Evolutionary conservation across 2,329 filamentous ascomycete genomes (phyloP).

Genomic region (Metarhizium album): DNA sequence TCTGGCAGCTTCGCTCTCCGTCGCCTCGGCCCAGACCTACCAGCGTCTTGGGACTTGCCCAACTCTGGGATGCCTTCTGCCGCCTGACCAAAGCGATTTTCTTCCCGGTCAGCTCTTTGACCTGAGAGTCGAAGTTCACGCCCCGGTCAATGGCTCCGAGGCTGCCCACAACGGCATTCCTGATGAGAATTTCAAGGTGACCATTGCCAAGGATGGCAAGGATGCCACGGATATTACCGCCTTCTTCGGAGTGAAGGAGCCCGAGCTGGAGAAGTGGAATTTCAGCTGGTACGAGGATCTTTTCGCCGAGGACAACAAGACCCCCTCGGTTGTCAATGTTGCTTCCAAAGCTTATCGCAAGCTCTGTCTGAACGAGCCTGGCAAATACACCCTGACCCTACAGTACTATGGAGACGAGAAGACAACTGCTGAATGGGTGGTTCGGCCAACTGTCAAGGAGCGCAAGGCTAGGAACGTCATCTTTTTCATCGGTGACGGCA

Average conservation of each 20-base stretch:
- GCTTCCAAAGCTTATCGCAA: slow-evolving; percentile 68
- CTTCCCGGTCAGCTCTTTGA: slow-evolving; percentile 77
- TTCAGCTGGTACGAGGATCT: slow-evolving; percentile 82
- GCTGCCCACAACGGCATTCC: slow-evolving; percentile 57
- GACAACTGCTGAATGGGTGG: slow-evolving; percentile 66
- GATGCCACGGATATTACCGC: slow-evolving; percentile 43
- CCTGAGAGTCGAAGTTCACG: slow-evolving; percentile 72
- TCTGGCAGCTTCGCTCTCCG: slow-evolving; percentile 24
- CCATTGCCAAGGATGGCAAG: slow-evolving; percentile 54
- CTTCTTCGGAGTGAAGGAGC: slow-evolving; percentile 61
- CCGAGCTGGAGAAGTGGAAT: slow-evolving; percentile 67
- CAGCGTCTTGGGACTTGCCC: slow-evolving; percentile 50
- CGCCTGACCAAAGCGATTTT: slow-evolving; percentile 63
- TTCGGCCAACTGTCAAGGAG: slow-evolving; percentile 57
- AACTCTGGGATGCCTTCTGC: slow-evolving; percentile 47
- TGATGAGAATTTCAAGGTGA: slow-evolving; percentile 66
- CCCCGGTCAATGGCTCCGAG: slow-evolving; percentile 71
- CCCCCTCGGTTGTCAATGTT: slow-evolving; percentile 66
- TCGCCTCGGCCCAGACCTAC: slow-evolving; percentile 45
- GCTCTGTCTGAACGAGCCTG: slow-evolving; percentile 66
- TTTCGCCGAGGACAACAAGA: slow-evolving; percentile 61
- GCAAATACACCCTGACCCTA: slow-evolving; percentile 66
- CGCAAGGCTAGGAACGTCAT: slow-evolving; percentile 78
- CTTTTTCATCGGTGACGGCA: slow-evolving; percentile 69
- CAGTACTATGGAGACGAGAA: slow-evolving; percentile 62